Evolutionary conservation across 2,329 filamentous ascomycete species (phyloP).

Genomic region (Didymella exigua): DNA sequence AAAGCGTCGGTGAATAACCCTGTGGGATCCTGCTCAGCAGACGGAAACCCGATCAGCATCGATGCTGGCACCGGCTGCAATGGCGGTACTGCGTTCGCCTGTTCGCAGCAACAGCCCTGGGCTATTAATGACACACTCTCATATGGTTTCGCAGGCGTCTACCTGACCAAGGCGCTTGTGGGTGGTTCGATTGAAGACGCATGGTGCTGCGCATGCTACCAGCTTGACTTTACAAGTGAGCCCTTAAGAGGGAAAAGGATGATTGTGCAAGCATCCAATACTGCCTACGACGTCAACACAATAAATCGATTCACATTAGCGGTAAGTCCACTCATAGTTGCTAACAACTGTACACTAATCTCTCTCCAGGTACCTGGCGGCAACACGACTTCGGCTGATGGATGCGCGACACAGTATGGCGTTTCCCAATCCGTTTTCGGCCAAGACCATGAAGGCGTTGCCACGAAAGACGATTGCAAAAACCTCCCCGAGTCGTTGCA

Average conservation of each 20-base stretch:
- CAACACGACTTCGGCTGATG: slow-evolving; percentile 44
- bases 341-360: neutral
- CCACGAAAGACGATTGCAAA: slow-evolving; percentile 38
- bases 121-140: slow-evolving; percentile 63
- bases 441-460: slow-evolving; percentile 34
- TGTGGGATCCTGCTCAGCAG: slow-evolving; percentile 60
- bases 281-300: slow-evolving; percentile 51
- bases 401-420: slow-evolving; percentile 41
- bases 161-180: slow-evolving; percentile 48
- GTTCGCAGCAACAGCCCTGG: slow-evolving; percentile 67
- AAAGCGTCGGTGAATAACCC: slow-evolving; percentile 61
- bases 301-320: slow-evolving; percentile 45
- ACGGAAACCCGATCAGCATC: slow-evolving; percentile 59
- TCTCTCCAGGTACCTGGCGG: slow-evolving; percentile 39
- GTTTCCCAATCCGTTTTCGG: slow-evolving; percentile 44
- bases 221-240: slow-evolving; percentile 64
- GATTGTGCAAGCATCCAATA: slow-evolving; percentile 69
- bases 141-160: slow-evolving; percentile 69
- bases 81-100: slow-evolving; percentile 62
- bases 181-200: slow-evolving; percentile 58
- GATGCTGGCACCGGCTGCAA: slow-evolving; percentile 59
- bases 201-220: slow-evolving; percentile 73
- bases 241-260: slow-evolving; percentile 64
- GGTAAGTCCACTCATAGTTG: slow-evolving; percentile 24
- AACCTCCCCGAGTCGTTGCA: slow-evolving; percentile 39